phyloP scores from a whole-genome alignment of 495 filamentous ascomycete genomes.

The Glutinoglossum americanum region DNA sequence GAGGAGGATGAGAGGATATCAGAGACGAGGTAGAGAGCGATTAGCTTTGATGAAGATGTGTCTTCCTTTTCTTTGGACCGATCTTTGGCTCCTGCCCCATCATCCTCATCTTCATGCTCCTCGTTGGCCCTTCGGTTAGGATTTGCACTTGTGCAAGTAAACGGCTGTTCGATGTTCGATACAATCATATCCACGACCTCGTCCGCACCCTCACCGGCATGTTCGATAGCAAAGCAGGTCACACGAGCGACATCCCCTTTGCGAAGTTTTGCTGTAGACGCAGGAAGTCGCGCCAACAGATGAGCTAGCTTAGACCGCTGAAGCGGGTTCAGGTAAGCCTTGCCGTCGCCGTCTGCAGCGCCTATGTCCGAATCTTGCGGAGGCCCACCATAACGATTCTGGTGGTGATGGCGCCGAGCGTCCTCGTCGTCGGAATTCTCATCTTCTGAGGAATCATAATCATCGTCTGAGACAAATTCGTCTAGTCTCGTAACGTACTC shows the following conservation, averaged over 20 bases:
- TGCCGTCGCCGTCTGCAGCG: conserved; percentile 29
- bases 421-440: conserved; percentile 63
- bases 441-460: conserved; percentile 76
- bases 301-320: conserved; percentile 67
- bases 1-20: conserved; percentile 77
- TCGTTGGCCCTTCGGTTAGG: conserved; percentile 18
- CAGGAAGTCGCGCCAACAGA: conserved; percentile 61
- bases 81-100: conserved; percentile 13
- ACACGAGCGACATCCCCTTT: conserved; percentile 75
- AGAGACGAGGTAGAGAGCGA: conserved; percentile 68
- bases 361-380: conserved; percentile 21
- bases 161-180: conserved; percentile 52
- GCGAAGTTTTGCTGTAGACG: conserved; percentile 46
- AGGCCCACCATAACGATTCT: conserved; percentile 20
- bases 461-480: conserved; percentile 60
- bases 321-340: conserved; percentile 61
- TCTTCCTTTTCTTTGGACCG: conserved; percentile 32
- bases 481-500: conserved; percentile 52
- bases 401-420: conserved; percentile 27
- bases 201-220: conserved; percentile 57
- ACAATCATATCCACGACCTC: conserved; percentile 81
- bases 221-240: conserved; percentile 74
- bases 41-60: conserved; percentile 48
- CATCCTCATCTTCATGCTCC: conserved; percentile 17
- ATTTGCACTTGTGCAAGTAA: conserved; percentile 39